Conservation (phyloP, 768 basidiomycete genomes). For the Tylopilus sp. region DNA sequence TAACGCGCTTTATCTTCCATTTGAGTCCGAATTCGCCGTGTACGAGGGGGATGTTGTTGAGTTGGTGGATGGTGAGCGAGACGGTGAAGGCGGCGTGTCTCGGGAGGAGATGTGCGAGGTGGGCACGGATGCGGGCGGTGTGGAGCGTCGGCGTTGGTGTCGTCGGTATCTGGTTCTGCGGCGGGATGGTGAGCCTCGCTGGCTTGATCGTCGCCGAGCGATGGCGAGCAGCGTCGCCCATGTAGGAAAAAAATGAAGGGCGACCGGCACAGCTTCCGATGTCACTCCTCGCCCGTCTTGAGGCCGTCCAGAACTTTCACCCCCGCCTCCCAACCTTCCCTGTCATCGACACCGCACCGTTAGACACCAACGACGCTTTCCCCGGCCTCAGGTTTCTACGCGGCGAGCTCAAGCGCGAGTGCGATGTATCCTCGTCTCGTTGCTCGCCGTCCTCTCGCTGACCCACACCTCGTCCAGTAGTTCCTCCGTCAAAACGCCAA, state of each 20-base stretch:
- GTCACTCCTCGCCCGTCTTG: background rate
- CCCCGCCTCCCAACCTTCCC: constrained; percentile 23
- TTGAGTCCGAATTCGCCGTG: constrained; percentile 64
- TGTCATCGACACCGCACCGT: constrained; percentile 27
- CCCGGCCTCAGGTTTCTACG: constrained; percentile 40
- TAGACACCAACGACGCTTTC: constrained; percentile 21
- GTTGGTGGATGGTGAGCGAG: constrained; percentile 58
- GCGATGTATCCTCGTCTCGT: constrained; percentile 29
- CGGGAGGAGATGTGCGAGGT: constrained; percentile 58
- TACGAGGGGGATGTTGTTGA: constrained; percentile 69
- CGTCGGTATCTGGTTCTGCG: background rate
- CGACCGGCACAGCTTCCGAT: background rate
- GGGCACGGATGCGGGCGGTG: constrained; percentile 43
- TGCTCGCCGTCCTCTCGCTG: background rate
- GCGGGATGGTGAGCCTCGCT: background rate
- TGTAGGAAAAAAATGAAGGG: background rate
- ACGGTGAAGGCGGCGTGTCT: constrained; percentile 66
- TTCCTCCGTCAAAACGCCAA: constrained; percentile 21
- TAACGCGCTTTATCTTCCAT: constrained; percentile 69
- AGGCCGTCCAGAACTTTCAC: constrained; percentile 25
- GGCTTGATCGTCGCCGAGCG: constrained; percentile 4
- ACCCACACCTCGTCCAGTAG: constrained; percentile 45
- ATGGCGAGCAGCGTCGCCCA: constrained; percentile 1
- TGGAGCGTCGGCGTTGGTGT: background rate
- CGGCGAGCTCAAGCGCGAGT: constrained; percentile 43